Conservation (phyloP, 495 filamentous ascomycete species). For the Tuber magnatum region DNA sequence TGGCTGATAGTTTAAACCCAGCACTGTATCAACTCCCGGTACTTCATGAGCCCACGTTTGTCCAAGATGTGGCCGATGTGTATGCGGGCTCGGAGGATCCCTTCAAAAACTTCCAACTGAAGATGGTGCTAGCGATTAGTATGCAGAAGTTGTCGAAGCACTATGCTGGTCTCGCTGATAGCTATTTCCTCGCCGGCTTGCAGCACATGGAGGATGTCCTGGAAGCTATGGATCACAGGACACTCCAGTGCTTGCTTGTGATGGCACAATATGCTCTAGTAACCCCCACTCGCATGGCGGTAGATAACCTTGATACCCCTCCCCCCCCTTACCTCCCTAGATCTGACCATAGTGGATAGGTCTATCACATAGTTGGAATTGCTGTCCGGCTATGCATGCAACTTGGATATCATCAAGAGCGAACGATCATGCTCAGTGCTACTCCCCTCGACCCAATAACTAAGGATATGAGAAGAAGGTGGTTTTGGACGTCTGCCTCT, state of each 20-base stretch:
- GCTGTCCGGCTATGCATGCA: constrained; percentile 80
- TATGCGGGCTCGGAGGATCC: constrained; percentile 67
- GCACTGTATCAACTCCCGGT: constrained; percentile 79
- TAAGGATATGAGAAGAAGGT: constrained; percentile 76
- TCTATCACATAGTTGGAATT: constrained; percentile 82
- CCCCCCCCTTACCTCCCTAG: neutral
- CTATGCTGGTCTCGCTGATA: constrained; percentile 80
- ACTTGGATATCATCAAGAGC: constrained; percentile 74
- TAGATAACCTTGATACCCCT: constrained; percentile 30
- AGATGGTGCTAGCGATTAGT: constrained; percentile 85
- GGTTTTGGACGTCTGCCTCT: constrained; percentile 76
- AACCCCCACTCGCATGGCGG: constrained; percentile 80
- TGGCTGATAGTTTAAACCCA: constrained; percentile 39
- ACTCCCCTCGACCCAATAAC: constrained; percentile 57
- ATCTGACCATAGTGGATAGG: constrained; percentile 26
- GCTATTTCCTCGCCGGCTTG: constrained; percentile 82
- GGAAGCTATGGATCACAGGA: constrained; percentile 70
- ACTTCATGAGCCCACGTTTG: constrained; percentile 73
- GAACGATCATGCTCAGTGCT: constrained; percentile 59
- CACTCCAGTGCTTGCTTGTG: constrained; percentile 79
- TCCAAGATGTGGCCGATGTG: constrained; percentile 68
- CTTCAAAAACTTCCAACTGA: constrained; percentile 74
- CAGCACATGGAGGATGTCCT: constrained; percentile 70
- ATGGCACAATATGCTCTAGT: constrained; percentile 88
- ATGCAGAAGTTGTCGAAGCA: constrained; percentile 76